Percentiles rank a stretch among this genome's conserved stretches.
Evolutionary conservation across 805 yeast genomes (phyloP).

Genomic region (Blastobotrys attinorum): DNA sequence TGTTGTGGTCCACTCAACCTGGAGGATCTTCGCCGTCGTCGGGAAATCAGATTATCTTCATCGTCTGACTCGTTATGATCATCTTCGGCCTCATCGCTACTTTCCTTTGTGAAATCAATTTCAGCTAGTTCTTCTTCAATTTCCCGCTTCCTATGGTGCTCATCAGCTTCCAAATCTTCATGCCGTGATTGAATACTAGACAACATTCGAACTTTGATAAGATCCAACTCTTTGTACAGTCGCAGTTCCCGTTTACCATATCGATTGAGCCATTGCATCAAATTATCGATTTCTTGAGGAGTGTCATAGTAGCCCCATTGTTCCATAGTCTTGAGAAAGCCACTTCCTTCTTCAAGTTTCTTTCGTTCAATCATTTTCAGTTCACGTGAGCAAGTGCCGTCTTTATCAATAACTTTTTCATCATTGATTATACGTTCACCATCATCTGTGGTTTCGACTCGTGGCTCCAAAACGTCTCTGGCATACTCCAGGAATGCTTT

Average conservation of each 20-base stretch:
- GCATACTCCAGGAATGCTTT: slow-evolving; percentile 25
- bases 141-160: slow-evolving; percentile 15
- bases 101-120: slow-evolving; percentile 6
- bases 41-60: slow-evolving; percentile 7
- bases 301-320: slow-evolving; percentile 71
- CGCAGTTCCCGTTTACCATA: slow-evolving; percentile 68
- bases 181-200: slow-evolving; percentile 51
- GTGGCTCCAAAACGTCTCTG: background rate
- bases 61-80: slow-evolving; percentile 14
- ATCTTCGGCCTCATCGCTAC: slow-evolving; percentile 39
- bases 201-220: slow-evolving; percentile 44
- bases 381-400: slow-evolving; percentile 4
- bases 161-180: slow-evolving; percentile 20
- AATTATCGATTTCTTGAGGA: slow-evolving; percentile 45
- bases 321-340: slow-evolving; percentile 39
- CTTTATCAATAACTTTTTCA: slow-evolving; percentile 5
- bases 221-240: slow-evolving; percentile 52
- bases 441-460: slow-evolving; percentile 3
- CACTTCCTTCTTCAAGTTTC: slow-evolving; percentile 57
- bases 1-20: slow-evolving; percentile 1
- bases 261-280: slow-evolving; percentile 62
- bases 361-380: slow-evolving; percentile 40
- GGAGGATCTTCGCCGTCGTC: slow-evolving; percentile 10
- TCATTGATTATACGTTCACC: slow-evolving; percentile 5
- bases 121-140: slow-evolving; percentile 17